Conservation (phyloP, 352 stramenopile species). For the Phytophthora pini region DNA sequence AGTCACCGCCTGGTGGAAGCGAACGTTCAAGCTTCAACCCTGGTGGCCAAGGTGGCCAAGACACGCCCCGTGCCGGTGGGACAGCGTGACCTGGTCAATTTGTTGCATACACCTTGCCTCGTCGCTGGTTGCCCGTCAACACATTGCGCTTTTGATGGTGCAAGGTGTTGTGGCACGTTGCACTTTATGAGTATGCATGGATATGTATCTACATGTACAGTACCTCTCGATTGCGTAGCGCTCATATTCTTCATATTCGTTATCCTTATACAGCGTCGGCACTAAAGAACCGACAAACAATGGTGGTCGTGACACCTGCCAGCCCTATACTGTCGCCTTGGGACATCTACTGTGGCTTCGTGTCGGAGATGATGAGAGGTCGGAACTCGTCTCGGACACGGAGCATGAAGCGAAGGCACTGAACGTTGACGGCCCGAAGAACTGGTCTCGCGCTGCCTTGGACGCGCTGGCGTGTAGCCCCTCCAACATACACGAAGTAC, state of each 20-base stretch:
- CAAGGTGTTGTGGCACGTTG: too few relatives aligned
- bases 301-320: slow-evolving; percentile 1
- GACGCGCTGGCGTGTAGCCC: slow-evolving; percentile 29
- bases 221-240: background rate
- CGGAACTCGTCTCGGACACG: slow-evolving; percentile 31
- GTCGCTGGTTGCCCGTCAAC: too few relatives aligned
- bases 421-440: slow-evolving; percentile 20
- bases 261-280: slow-evolving; percentile 27
- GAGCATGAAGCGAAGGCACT: slow-evolving; percentile 33
- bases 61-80: too few relatives aligned
- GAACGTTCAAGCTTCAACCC: too few relatives aligned
- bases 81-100: too few relatives aligned
- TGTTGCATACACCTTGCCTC: too few relatives aligned
- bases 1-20: too few relatives aligned
- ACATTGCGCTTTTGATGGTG: background rate
- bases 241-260: slow-evolving; percentile 17
- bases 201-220: background rate
- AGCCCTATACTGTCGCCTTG: slow-evolving; percentile 14
- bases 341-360: slow-evolving; percentile 10
- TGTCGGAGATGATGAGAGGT: slow-evolving; percentile 26
- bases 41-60: too few relatives aligned
- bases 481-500: slow-evolving; percentile 34
- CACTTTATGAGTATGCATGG: too few relatives aligned
- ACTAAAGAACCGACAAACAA: slow-evolving; percentile 28
- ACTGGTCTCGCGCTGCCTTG: slow-evolving; percentile 34